phyloP scores from a whole-genome alignment of 2,329 filamentous ascomycete species.

The Esteya vermicola region DNA sequence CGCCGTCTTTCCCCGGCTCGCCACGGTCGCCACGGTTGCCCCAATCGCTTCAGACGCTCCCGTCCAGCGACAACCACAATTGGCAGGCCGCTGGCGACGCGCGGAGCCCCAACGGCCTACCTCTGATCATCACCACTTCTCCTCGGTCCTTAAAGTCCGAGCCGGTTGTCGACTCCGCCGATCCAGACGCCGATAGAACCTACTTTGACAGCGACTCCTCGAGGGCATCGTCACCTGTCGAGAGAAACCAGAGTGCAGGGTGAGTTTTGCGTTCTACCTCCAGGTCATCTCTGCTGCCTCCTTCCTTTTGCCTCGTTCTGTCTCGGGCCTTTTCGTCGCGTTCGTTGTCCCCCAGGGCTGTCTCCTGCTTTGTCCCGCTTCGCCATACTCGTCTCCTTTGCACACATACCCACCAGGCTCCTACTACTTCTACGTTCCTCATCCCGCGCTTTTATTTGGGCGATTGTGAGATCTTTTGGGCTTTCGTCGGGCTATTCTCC shows the following conservation, averaged over 20 bases:
- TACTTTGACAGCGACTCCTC: conserved; percentile 25
- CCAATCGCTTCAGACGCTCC: no score
- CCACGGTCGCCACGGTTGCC: no score
- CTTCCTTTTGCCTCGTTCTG: background rate
- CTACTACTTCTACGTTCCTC: no score
- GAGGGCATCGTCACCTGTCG: conserved; percentile 17
- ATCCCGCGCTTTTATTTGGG: no score
- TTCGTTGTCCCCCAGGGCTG: background rate
- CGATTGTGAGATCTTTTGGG: no score
- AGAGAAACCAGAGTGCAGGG: conserved; percentile 14
- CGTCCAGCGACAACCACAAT: conserved; percentile 20
- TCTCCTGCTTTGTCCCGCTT: no score
- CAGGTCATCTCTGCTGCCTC: background rate
- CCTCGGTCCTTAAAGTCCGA: conserved; percentile 13
- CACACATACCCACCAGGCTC: background rate
- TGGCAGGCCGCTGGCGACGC: background rate
- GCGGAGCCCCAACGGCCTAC: conserved; percentile 15
- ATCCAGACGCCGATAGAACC: conserved; percentile 17
- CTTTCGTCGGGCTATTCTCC: background rate
- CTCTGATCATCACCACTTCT: conserved; percentile 18
- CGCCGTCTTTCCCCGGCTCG: no score
- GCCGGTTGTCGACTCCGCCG: conserved; percentile 7
- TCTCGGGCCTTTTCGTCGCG: background rate
- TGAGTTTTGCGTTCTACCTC: conserved; percentile 12
- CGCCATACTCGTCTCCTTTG: background rate